A percentile compares a stretch with the other conserved stretches of the same genome.
Conservation (phyloP, 306 rosid genomes). For the Malus sylvestris region DNA sequence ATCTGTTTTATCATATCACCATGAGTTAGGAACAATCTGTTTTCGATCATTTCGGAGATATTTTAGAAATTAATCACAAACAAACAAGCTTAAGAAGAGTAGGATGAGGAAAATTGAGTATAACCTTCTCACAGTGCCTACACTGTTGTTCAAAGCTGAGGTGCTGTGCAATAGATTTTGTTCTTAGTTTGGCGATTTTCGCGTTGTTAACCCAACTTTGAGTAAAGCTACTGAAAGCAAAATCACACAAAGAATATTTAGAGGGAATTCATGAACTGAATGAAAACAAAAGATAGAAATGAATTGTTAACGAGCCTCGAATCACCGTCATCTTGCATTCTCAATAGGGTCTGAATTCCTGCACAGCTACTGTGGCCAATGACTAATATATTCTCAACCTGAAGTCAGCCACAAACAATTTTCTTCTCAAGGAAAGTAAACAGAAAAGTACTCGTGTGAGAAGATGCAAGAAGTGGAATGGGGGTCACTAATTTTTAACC, state of each 20-base stretch:
- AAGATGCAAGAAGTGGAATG: too few species aligned
- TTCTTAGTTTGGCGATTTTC: slow-evolving; percentile 54
- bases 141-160: slow-evolving; percentile 75
- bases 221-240: slow-evolving; percentile 45
- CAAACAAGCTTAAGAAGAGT: background rate
- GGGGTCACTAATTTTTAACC: too few species aligned
- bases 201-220: slow-evolving; percentile 65
- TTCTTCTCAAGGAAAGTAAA: background rate
- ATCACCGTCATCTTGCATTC: slow-evolving; percentile 49
- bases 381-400: slow-evolving; percentile 82
- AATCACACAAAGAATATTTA: background rate
- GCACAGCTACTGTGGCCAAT: slow-evolving; percentile 91
- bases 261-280: background rate
- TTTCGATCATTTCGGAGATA: background rate
- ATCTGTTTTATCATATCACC: background rate
- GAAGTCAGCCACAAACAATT: slow-evolving; percentile 8
- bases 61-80: too few species aligned
- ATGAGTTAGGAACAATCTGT: background rate
- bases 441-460: too few species aligned
- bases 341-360: slow-evolving; percentile 81
- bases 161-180: slow-evolving; percentile 52
- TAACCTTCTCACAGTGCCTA: slow-evolving; percentile 75
- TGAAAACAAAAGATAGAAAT: background rate
- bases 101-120: slow-evolving; percentile 3
- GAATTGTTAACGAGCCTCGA: slow-evolving; percentile 40